Evolutionary conservation across 75 land plant genomes (phyloP).

Genomic region (Ceratopteris richardii): DNA sequence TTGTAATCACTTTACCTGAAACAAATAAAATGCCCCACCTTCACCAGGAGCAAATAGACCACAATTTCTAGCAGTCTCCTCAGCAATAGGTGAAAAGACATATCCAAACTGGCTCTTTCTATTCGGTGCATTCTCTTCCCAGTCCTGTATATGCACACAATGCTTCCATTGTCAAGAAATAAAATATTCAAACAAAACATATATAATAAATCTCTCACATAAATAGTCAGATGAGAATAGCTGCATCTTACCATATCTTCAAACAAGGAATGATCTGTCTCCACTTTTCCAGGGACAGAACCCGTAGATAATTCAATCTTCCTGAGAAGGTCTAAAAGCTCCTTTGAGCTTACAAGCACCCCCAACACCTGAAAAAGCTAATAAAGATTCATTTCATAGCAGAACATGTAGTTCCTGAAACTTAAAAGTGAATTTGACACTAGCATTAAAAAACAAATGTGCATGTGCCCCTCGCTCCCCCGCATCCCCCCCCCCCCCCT

Average conservation of each 20-base stretch:
- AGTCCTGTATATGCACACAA: neutral
- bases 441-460: too few species aligned
- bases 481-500: too few species aligned
- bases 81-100: neutral
- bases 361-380: neutral
- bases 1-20: neutral
- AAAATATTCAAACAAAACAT: neutral
- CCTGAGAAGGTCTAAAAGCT: neutral
- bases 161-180: neutral
- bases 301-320: neutral
- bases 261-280: too few species aligned
- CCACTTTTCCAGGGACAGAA: too few species aligned
- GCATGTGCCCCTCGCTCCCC: too few species aligned
- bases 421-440: too few species aligned
- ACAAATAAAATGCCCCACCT: neutral
- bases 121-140: neutral
- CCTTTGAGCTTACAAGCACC: neutral
- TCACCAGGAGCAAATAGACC: neutral
- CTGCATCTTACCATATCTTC: too few species aligned
- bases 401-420: too few species aligned
- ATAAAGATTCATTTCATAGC: neutral
- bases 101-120: neutral
- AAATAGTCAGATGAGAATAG: neutral
- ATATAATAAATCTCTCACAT: too few species aligned
- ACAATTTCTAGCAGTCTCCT: neutral